Conservation (phyloP, 257 asterid genomes). For the Cruciata laevipes region DNA sequence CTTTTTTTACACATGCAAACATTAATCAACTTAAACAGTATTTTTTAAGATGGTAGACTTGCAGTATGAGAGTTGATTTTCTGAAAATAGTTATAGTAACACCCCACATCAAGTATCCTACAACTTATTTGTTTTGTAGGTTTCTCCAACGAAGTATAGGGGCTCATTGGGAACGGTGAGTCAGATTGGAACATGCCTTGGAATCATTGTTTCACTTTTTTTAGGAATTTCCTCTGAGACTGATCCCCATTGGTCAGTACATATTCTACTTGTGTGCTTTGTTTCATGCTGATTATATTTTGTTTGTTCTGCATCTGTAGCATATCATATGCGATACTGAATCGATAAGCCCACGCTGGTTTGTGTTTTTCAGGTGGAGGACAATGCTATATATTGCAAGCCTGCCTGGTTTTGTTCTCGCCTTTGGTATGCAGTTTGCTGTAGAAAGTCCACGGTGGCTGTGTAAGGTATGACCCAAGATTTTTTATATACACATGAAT, state of each 20-base stretch:
- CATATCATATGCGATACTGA: neutral
- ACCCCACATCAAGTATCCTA: neutral
- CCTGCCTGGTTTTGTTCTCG: conserved; percentile 60
- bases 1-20: neutral
- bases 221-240: conserved; percentile 63
- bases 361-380: conserved; percentile 69
- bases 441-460: conserved; percentile 96
- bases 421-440: conserved; percentile 77
- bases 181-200: conserved; percentile 90
- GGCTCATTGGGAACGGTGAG: conserved; percentile 70
- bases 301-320: neutral
- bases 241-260: conserved; percentile 79
- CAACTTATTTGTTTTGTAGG: conserved; percentile 33
- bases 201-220: conserved; percentile 57
- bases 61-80: neutral
- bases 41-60: neutral
- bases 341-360: neutral
- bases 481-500: conserved; percentile 12
- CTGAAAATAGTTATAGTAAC: neutral
- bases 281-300: neutral
- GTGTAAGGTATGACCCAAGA: conserved; percentile 51
- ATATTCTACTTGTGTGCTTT: neutral
- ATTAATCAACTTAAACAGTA: neutral
- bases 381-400: conserved; percentile 57
- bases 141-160: conserved; percentile 78